Evolutionary conservation across 2,329 filamentous ascomycete species (phyloP), one percentile per base, ranked within the genome.

Genomic region (Nemania sp.): DNA sequence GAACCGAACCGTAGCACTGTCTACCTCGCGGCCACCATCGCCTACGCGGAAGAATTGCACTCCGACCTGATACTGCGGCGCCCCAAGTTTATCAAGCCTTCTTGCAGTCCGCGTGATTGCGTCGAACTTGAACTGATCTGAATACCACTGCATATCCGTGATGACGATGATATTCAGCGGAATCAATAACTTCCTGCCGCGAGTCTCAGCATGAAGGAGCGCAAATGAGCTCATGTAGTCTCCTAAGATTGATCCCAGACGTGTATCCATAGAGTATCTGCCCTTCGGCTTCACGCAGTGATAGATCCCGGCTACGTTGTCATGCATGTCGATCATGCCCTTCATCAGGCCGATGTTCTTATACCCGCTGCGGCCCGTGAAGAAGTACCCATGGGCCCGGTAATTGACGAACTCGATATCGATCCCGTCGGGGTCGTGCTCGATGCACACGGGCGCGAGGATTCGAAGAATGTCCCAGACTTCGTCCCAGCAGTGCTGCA

Each of bases 41-140:
- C 88, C 88, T 8, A 91, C 82, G 64, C 90, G 86, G 72, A 91
- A 89, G 70, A 91, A 88, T 64, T 91, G 88, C 43, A 91, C 81
- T 3, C 88, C 88, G 2, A 90, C 75, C 70, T 91, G 88, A 76
- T 84, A 86, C 0, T 81, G 77, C 8, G 81, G 78, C 1, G 84
- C 86, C 2, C 81, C 75, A 3, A 82, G 67, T 53, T 75, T 73
- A 60, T 88, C 81, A 8, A 91, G 75, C 62, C 79, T 81, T 71
- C 78, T 79, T 0, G 86, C 88, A 0, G 79, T 78, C 2, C 86
- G 83, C 6, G 23, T 31, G 8, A 57, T 6, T 2, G 44, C 28
- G 6, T 26, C 26, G 7, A 54, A 48, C 8, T 5, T 6, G 6
- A 36, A 30, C 0, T 84, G 79, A 55, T 89, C 84, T 62, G 90